Percentiles rank a stretch among this genome's conserved stretches.
These are phyloP conservation scores for Protomyces lactucae-debilis DNA, from an alignment of 1,139 yeast genomes.

Conservation along the genomic window DNA sequence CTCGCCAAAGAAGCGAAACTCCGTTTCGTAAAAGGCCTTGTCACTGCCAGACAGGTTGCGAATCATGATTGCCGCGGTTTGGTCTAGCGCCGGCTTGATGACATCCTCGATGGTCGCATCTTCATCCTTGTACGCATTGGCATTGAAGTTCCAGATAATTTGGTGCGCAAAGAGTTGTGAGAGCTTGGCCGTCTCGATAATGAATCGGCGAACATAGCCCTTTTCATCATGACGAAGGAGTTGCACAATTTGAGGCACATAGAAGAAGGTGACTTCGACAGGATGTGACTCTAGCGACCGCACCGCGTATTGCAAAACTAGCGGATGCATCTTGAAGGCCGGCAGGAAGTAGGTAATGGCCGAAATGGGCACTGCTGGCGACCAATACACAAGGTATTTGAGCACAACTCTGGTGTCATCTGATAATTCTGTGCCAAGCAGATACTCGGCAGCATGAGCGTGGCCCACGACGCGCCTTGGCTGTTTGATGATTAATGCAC, in stretches of 20 bases:
- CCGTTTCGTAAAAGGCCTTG: slow-evolving; percentile 65
- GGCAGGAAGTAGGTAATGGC: slow-evolving; percentile 82
- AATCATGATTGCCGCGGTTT: slow-evolving; percentile 64
- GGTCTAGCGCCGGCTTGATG: slow-evolving; percentile 76
- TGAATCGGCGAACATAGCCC: slow-evolving; percentile 84
- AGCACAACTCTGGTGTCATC: slow-evolving; percentile 33
- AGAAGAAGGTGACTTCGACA: slow-evolving; percentile 83
- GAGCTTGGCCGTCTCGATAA: slow-evolving; percentile 85
- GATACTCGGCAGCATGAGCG: slow-evolving; percentile 61
- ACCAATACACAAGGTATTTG: slow-evolving; percentile 58
- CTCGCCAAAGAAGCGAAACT: slow-evolving; percentile 82
- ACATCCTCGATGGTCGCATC: slow-evolving; percentile 71
- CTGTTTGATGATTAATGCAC: slow-evolving; percentile 47
- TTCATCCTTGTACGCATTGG: slow-evolving; percentile 87
- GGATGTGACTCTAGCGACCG: slow-evolving; percentile 84
- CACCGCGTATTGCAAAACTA: slow-evolving; percentile 79
- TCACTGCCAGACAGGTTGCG: slow-evolving; percentile 58
- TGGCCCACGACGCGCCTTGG: slow-evolving; percentile 61
- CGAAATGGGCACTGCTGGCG: slow-evolving; percentile 74
- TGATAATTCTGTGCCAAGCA: slow-evolving; percentile 41
- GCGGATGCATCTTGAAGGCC: slow-evolving; percentile 61
- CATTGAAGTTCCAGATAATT: slow-evolving; percentile 96
- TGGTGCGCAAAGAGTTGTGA: slow-evolving; percentile 94
- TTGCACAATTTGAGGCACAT: slow-evolving; percentile 97
- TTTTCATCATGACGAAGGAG: slow-evolving; percentile 71